These are phyloP conservation scores for Monosporascus sp. DNA, from an alignment of 2,329 filamentous ascomycete genomes.

Conservation along the genomic window DNA sequence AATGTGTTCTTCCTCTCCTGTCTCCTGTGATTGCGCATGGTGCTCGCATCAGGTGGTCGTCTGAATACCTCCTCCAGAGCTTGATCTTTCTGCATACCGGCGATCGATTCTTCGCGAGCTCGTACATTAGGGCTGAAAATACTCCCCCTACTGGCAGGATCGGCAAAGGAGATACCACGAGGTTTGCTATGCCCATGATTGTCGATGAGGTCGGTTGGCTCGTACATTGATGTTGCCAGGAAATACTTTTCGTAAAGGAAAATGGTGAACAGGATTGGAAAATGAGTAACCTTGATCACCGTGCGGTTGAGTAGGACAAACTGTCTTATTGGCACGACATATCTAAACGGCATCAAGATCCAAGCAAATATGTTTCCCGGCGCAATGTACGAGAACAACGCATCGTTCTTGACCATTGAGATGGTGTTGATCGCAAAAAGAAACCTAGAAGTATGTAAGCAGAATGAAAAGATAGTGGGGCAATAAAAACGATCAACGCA, in stretches of 20 bases:
- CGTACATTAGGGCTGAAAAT: slow-evolving; percentile 70
- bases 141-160: slow-evolving; percentile 49
- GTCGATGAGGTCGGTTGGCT: slow-evolving; percentile 82
- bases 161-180: slow-evolving; percentile 50
- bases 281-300: slow-evolving; percentile 86
- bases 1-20: slow-evolving; percentile 68
- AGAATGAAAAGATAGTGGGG: background rate
- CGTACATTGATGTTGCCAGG: slow-evolving; percentile 69
- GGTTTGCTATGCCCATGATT: slow-evolving; percentile 48
- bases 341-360: slow-evolving; percentile 78
- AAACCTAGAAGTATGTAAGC: slow-evolving; percentile 45
- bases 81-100: slow-evolving; percentile 82
- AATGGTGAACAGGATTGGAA: slow-evolving; percentile 80
- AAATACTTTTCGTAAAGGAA: slow-evolving; percentile 81
- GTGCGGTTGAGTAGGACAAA: slow-evolving; percentile 86
- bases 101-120: slow-evolving; percentile 78
- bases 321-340: slow-evolving; percentile 69
- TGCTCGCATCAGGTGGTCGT: slow-evolving; percentile 59
- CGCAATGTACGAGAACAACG: slow-evolving; percentile 87
- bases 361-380: slow-evolving; percentile 89
- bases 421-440: slow-evolving; percentile 95
- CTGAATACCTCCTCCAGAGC: slow-evolving; percentile 90
- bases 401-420: slow-evolving; percentile 97
- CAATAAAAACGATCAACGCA: slow-evolving; percentile 26
- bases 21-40: slow-evolving; percentile 53